Percentiles rank a stretch among this genome's conserved stretches.
phyloP scores from a whole-genome alignment of 2,329 filamentous ascomycete species.

The Fusarium sp. region DNA sequence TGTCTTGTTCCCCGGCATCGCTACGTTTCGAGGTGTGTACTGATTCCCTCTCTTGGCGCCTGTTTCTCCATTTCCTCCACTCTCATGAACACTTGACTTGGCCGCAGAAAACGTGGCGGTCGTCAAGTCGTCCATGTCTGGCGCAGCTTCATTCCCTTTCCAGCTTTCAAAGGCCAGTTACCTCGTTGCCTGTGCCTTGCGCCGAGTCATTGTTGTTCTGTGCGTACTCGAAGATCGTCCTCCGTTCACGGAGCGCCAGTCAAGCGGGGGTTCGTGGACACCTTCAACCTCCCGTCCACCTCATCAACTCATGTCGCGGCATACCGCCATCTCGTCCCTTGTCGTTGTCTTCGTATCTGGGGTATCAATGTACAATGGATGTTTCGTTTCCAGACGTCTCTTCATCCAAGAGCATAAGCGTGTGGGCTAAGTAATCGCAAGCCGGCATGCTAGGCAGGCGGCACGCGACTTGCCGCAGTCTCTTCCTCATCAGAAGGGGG shows the following conservation, averaged over 20 bases:
- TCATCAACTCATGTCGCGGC: slow-evolving; percentile 6
- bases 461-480: slow-evolving; percentile 14
- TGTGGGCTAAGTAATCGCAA: not conserved
- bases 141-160: not conserved
- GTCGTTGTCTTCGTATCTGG: not conserved
- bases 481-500: slow-evolving; percentile 32
- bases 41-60: not conserved
- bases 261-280: not conserved
- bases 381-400: not conserved
- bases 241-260: not conserved
- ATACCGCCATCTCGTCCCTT: not conserved
- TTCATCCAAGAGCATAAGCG: not conserved
- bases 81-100: not conserved
- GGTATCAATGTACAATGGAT: not conserved
- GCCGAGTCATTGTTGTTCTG: not conserved
- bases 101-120: not conserved
- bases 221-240: not conserved
- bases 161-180: not conserved
- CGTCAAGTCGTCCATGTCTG: not conserved
- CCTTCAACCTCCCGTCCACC: not conserved
- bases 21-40: not conserved
- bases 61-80: not conserved
- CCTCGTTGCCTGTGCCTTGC: not conserved
- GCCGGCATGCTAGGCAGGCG: slow-evolving; percentile 18
- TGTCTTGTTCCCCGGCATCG: not conserved